These are phyloP conservation scores for Debaryomyces singareniensis DNA, from an alignment of 1,139 yeast genomes.

Conservation along the genomic window DNA sequence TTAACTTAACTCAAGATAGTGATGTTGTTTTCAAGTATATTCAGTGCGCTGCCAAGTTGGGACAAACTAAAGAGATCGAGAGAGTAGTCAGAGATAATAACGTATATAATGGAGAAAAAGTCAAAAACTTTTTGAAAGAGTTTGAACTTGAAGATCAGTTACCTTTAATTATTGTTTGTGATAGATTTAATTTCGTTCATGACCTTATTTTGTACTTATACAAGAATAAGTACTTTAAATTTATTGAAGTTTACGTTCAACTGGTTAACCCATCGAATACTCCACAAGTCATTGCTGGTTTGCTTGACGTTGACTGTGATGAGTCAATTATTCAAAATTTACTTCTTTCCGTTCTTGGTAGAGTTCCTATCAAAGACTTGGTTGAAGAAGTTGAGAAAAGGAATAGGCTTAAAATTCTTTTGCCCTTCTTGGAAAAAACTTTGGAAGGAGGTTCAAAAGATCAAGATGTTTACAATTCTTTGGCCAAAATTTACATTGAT, in stretches of 20 bases:
- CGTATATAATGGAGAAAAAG: constrained; percentile 94
- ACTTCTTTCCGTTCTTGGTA: constrained; percentile 82
- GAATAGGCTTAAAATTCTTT: constrained; percentile 81
- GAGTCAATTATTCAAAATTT: constrained; percentile 79
- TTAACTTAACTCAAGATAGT: constrained; percentile 87
- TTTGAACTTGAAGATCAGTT: constrained; percentile 91
- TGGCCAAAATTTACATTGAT: constrained; percentile 96
- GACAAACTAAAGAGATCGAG: constrained; percentile 91
- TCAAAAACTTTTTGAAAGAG: constrained; percentile 93
- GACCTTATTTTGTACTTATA: constrained; percentile 89
- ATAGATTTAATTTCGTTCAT: constrained; percentile 85
- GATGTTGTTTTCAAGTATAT: constrained; percentile 95
- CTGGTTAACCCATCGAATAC: constrained; percentile 94
- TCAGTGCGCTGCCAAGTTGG: constrained; percentile 86
- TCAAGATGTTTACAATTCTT: constrained; percentile 86
- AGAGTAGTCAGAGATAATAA: constrained; percentile 91
- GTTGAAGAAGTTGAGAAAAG: constrained; percentile 95
- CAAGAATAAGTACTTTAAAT: constrained; percentile 92
- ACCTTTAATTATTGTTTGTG: constrained; percentile 95
- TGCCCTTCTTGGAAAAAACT: constrained; percentile 90
- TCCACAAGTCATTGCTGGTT: constrained; percentile 94
- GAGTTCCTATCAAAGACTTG: constrained; percentile 85
- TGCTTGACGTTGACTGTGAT: constrained; percentile 95
- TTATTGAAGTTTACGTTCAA: constrained; percentile 95
- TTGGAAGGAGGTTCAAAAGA: constrained; percentile 85